Evolutionary conservation across 768 basidiomycete genomes (phyloP), one percentile per base, ranked within the genome.

Genomic region (Lentinula detonsa): DNA sequence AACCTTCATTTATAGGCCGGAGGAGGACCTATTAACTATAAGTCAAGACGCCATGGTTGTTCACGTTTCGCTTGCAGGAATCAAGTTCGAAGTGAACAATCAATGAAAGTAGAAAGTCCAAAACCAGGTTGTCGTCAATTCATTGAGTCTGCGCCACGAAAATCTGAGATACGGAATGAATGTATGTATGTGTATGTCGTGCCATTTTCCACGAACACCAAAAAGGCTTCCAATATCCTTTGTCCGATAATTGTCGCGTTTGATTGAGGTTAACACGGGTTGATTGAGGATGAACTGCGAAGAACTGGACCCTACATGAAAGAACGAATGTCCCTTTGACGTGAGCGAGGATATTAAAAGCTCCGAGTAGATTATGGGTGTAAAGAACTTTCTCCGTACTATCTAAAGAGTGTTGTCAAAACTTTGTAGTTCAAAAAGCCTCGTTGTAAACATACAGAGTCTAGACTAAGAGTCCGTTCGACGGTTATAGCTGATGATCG

Each of bases 301-400:
- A 56, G 54, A 56, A 39, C 16, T 43, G 35, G 33, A 21, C 57
- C 57, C 23, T 28, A 31, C 3, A 37, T 59, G 43, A 34, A 48
- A 7, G 21, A 48, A 48, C 46, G 46, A 48, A 48, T 48, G 43
- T 48, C 45, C 46, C 57, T 59, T 59, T 59, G 57, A 59, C 57
- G 57, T 59, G 57, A 59, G 39, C 34, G 37, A 21, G 55, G 23
- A 56, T 7, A 59, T 59, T 34, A 59, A 59, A 59, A 49, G 33
- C 21, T n/a, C 57, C 57, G 57, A 31, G 10, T 18, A 21, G 39
- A 8, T 23, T 43, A 42, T 57, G 21, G 42, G 56, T 57, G 42
- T 46, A 21, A 11, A 56, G 42, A 46, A 31, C 16, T 23, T 34
- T 34, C 15, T 39, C 3, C 37, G 51, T 34, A 39, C 37, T 39